Evolutionary conservation across 805 yeast genomes (phyloP), one percentile per base, ranked within the genome.

Genomic region (Saccharomycopsis olivae): DNA sequence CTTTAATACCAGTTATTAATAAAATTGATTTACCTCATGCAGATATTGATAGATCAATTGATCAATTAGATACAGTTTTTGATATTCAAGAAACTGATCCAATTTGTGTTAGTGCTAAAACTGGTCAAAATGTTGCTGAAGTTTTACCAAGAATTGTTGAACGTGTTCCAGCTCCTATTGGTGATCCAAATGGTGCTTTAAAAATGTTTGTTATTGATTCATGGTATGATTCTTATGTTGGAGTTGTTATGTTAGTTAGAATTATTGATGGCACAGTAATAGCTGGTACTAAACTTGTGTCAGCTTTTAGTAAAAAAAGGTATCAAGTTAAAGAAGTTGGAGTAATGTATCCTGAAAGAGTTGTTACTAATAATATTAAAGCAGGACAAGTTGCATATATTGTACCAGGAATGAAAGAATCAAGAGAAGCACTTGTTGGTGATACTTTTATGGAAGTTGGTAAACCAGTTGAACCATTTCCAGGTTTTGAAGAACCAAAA

Each of bases 331-430:
- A 84, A 56, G 97, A 89, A 46, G 82, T 86, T 11, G 98, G 98
- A 1, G 80, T 92, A 36, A 87, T 88, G 95, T 82, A 88, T 54
- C 97, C 98, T 0, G 94, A 89, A 47, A 71, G 81, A 41, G 61
- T 75, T 2, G 66, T 86, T 1, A 74, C 81, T 56, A 76, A 72
- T 3, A 55, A 56, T 2, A 63, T 92, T 19, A 64, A 64, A 23
- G 92, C 96, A 0, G 98, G 98, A 1, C 97, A 92, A 61, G 95
- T 89, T 2, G 97, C 94, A 1, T 89, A 87, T 55, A 69, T 92
- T 36, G 78, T 88, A n/a, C 92, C 94, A 1, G 96, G 97, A 0
- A 87, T 92, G 86, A 87, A 81, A 53, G 75, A 78, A 47, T 78
- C 94, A 1, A 61, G 73, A 16, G 95, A 88, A 51, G 96, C 95